Conservation (phyloP, 192 early-diverging fungal species). For the Rhizophagus prolifer region DNA sequence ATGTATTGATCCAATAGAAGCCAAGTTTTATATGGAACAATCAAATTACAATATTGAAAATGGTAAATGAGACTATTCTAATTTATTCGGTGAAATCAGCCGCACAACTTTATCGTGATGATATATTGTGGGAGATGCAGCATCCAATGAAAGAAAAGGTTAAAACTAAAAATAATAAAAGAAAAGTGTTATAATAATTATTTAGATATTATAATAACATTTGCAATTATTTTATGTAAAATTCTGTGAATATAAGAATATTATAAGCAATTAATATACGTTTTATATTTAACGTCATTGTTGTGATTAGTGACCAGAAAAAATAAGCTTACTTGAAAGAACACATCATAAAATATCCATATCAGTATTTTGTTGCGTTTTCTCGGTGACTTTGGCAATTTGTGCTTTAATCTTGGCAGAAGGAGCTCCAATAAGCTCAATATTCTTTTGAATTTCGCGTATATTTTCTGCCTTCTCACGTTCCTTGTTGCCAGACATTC, state of each 20-base stretch:
- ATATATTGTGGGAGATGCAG: conserved; percentile 19
- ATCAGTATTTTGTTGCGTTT: conserved; percentile 53
- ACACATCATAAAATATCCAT: conserved; percentile 64
- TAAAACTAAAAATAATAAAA: background rate
- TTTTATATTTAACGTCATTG: too few species aligned
- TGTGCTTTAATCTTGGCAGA: conserved; percentile 59
- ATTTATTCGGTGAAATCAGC: background rate
- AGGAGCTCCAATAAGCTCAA: conserved; percentile 76
- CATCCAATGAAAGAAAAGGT: conserved; percentile 17
- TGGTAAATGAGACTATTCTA: background rate
- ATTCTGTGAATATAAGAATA: too few species aligned
- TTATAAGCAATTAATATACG: too few species aligned
- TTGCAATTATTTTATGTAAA: too few species aligned
- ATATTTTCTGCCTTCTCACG: conserved; percentile 75
- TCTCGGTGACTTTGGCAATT: conserved; percentile 61
- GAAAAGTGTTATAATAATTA: background rate
- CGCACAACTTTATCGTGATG: background rate
- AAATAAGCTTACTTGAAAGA: background rate
- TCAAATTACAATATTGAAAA: conserved; percentile 23
- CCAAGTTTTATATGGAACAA: conserved; percentile 21
- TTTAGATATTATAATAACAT: too few species aligned
- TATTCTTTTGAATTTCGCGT: conserved; percentile 77
- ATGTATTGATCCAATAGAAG: conserved; percentile 24
- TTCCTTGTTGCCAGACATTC: conserved; percentile 83
- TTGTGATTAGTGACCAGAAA: too few species aligned